Percentiles rank a stretch among this genome's conserved stretches.
phyloP scores from a whole-genome alignment of 23 red algal species.

The Gracilaria gracilis region DNA sequence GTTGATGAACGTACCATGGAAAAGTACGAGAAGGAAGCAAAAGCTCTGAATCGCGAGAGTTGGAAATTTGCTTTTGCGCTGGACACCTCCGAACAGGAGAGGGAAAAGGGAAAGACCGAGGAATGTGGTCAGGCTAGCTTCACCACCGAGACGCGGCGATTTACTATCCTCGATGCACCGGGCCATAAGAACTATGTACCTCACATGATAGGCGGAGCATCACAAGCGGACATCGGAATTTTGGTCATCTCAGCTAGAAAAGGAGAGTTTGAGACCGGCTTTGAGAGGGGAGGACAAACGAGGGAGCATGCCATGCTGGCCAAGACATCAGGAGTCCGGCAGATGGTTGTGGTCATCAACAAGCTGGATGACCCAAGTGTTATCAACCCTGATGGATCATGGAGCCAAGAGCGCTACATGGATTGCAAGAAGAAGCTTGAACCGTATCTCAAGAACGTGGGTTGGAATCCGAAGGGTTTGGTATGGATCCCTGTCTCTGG shows the following conservation, averaged over 20 bases:
- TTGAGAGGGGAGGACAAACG: conserved; percentile 97
- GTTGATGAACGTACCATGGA: conserved; percentile 99
- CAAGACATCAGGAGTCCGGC: conserved; percentile 94
- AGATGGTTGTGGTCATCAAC: conserved; percentile 91
- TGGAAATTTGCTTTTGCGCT: conserved; percentile 99
- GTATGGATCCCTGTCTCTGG: conserved; percentile 95
- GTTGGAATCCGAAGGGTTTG: conserved; percentile 86
- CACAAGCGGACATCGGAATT: conserved; percentile 96
- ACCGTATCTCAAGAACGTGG: conserved; percentile 92
- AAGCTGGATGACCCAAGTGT: conserved; percentile 97
- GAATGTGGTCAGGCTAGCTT: conserved; percentile 96
- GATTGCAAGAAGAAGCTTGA: conserved; percentile 87
- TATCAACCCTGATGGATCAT: conserved; percentile 69
- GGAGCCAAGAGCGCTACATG: conserved; percentile 86
- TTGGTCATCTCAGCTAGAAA: conserved; percentile 99
- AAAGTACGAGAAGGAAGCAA: conserved; percentile 98
- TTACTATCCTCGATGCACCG: conserved; percentile 96
- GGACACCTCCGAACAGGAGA: conserved; percentile 94
- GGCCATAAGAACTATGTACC: conserved; percentile 99
- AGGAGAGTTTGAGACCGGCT: conserved; percentile 99
- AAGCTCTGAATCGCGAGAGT: conserved; percentile 93
- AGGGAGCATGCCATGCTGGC: conserved; percentile 99
- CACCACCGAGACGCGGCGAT: conserved; percentile 80
- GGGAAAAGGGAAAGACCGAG: conserved; percentile 96
- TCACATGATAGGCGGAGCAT: conserved; percentile 95